Evolutionary conservation across 2,329 filamentous ascomycete genomes (phyloP).

Genomic region (Pseudogymnoascus sp.): DNA sequence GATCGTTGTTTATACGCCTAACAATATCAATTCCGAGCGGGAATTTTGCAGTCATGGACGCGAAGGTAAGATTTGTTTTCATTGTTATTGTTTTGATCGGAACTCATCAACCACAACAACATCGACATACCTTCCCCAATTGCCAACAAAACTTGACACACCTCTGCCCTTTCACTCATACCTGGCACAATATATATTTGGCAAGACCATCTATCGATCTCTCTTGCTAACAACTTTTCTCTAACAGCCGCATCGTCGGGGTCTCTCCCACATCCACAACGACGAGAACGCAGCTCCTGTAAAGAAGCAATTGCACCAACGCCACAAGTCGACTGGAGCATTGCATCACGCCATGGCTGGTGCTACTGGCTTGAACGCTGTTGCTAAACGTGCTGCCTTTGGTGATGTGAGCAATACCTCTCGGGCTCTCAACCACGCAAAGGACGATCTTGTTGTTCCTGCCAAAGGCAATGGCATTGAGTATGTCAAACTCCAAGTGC

Average conservation of each 20-base stretch:
- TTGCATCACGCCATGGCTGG: constrained; percentile 42
- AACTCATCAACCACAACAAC: background rate
- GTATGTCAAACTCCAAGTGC: constrained; percentile 22
- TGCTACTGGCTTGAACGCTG: constrained; percentile 49
- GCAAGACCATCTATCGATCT: background rate
- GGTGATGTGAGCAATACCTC: constrained; percentile 70
- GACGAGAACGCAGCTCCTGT: constrained; percentile 61
- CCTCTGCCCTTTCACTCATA: constrained; percentile 18
- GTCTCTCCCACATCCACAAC: constrained; percentile 47
- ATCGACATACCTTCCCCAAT: background rate
- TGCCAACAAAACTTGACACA: constrained; percentile 11
- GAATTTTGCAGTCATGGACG: constrained; percentile 30
- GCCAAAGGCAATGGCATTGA: constrained; percentile 33
- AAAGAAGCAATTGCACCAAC: constrained; percentile 60
- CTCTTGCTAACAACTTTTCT: constrained; percentile 23
- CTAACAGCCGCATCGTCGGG: constrained; percentile 58
- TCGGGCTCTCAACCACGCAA: constrained; percentile 31
- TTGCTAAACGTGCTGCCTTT: constrained; percentile 69
- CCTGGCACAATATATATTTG: constrained; percentile 6
- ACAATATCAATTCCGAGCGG: background rate
- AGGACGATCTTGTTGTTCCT: constrained; percentile 47
- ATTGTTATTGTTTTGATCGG: background rate
- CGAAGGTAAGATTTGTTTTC: constrained; percentile 30
- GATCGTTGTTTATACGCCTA: background rate
- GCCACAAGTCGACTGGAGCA: constrained; percentile 70